phyloP scores from a whole-genome alignment of 352 stramenopile genomes.

The Globisporangium spinosum region DNA sequence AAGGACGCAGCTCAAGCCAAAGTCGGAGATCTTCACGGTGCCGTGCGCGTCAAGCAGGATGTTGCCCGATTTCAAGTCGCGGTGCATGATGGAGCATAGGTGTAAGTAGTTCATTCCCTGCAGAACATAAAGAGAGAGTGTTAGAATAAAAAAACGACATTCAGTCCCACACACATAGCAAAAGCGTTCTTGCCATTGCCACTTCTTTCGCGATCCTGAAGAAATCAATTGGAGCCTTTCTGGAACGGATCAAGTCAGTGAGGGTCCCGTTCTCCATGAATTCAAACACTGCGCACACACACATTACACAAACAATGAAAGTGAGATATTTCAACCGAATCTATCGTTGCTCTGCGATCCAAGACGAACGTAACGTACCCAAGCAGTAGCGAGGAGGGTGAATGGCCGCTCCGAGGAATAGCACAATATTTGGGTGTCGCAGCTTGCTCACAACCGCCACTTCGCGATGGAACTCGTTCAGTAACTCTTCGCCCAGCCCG shows the following conservation, averaged over 20 bases:
- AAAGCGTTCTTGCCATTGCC: conserved; percentile 49
- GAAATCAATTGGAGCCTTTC: conserved; percentile 70
- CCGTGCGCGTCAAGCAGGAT: conserved; percentile 83
- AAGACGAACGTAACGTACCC: conserved; percentile 35
- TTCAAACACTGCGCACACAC: conserved; percentile 60
- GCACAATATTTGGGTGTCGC: conserved; percentile 82
- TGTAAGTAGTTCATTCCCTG: conserved; percentile 94
- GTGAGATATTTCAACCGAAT: neutral
- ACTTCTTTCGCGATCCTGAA: conserved; percentile 75
- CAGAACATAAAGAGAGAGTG: neutral
- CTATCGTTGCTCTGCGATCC: neutral
- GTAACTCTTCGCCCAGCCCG: conserved; percentile 62
- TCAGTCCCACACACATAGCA: neutral
- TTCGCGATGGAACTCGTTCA: conserved; percentile 85
- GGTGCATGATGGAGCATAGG: conserved; percentile 92
- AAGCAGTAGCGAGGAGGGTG: conserved; percentile 79
- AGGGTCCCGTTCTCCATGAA: conserved; percentile 88
- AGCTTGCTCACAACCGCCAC: conserved; percentile 83
- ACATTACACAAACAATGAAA: neutral
- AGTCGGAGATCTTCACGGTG: conserved; percentile 88
- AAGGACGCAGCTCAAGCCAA: conserved; percentile 82
- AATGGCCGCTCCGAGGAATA: conserved; percentile 81
- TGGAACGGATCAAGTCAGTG: conserved; percentile 73
- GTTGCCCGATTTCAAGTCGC: conserved; percentile 96
- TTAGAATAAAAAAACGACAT: conserved; percentile 5